Evolutionary conservation across 495 filamentous ascomycete genomes (phyloP).

Genomic region (Hypomontagnella monticulosa): DNA sequence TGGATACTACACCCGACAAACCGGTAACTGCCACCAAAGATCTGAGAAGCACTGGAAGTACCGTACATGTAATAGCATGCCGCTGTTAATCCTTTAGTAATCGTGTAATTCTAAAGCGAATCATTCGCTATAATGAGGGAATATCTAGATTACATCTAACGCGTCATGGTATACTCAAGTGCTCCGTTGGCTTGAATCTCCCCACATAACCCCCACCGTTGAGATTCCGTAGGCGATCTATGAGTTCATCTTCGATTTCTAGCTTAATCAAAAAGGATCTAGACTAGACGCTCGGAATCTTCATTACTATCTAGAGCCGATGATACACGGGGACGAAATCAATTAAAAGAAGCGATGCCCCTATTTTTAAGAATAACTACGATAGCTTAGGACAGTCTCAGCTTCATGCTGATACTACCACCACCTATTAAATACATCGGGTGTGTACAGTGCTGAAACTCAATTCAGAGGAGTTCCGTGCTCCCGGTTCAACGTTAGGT

Average conservation of each 20-base stretch:
- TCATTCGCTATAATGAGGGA: background rate
- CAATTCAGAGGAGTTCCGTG: slow-evolving; percentile 26
- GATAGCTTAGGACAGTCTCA: too few relatives aligned
- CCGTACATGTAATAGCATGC: slow-evolving; percentile 1
- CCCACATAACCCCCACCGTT: slow-evolving; percentile 22
- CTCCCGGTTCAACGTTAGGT: slow-evolving; percentile 19
- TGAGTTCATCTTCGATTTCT: slow-evolving; percentile 19
- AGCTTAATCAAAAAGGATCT: background rate
- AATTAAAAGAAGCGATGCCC: background rate
- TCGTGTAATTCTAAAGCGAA: slow-evolving; percentile 6
- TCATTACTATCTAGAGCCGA: background rate
- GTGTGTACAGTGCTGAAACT: slow-evolving; percentile 11
- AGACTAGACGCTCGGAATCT: slow-evolving; percentile 8
- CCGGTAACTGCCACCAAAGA: slow-evolving; percentile 4
- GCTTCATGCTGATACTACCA: too few relatives aligned
- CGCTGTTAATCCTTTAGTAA: background rate
- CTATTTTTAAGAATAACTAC: too few relatives aligned
- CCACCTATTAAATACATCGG: too few relatives aligned
- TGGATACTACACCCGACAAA: background rate
- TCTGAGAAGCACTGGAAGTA: background rate
- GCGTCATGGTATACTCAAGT: slow-evolving; percentile 16
- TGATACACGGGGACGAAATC: background rate
- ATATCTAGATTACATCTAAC: slow-evolving; percentile 21
- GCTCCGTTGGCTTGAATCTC: background rate
- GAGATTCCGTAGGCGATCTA: slow-evolving; percentile 16